Evolutionary conservation across 2,329 filamentous ascomycete species (phyloP).

Genomic region (Zasmidium angulare): DNA sequence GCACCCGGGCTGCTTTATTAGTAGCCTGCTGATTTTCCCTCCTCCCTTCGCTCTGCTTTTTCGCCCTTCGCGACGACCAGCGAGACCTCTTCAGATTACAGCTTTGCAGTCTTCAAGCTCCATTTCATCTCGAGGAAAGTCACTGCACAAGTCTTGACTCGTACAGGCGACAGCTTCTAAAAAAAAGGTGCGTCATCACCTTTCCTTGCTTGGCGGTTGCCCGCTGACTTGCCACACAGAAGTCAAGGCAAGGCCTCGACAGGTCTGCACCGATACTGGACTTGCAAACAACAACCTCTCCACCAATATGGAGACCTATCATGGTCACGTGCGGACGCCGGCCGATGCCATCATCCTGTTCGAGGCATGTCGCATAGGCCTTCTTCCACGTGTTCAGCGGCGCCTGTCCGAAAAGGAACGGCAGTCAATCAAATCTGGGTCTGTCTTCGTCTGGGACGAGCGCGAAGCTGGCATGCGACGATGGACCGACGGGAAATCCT

Average conservation of each 20-base stretch:
- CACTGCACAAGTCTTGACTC: neutral
- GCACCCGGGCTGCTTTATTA: neutral
- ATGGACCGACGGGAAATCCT: slow-evolving; percentile 99
- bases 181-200: slow-evolving; percentile 4
- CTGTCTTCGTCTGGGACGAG: slow-evolving; percentile 99
- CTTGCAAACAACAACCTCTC: slow-evolving; percentile 2
- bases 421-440: slow-evolving; percentile 92
- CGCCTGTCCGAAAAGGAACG: slow-evolving; percentile 94
- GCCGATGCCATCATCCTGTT: slow-evolving; percentile 98
- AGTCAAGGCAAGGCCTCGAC: neutral
- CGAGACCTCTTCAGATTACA: too few species aligned
- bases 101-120: neutral
- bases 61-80: neutral
- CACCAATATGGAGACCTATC: slow-evolving; percentile 84
- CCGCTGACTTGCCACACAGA: neutral
- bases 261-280: neutral
- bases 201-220: neutral
- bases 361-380: slow-evolving; percentile 86
- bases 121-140: neutral
- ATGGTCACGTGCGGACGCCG: slow-evolving; percentile 92
- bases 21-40: slow-evolving; percentile 1
- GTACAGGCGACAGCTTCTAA: neutral
- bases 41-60: neutral
- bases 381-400: slow-evolving; percentile 87
- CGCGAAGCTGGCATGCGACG: slow-evolving; percentile 95